A percentile compares a stretch with the other conserved stretches of the same genome.
Conservation (phyloP, 2,329 filamentous ascomycete genomes). For the Cercospora brassicicola region DNA sequence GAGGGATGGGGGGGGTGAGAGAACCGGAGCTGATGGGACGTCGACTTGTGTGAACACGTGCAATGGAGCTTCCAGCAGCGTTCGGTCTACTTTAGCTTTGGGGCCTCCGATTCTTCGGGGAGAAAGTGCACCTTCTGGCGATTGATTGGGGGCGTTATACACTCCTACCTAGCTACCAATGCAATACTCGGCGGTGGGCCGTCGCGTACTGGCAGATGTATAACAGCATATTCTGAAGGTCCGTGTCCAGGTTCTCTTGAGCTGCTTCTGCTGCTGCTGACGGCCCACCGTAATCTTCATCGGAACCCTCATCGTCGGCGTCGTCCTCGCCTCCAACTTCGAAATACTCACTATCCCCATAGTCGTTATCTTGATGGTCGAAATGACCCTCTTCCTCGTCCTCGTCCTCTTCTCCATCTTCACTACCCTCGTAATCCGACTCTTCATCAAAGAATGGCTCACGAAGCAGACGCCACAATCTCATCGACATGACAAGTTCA, state of each 20-base stretch:
- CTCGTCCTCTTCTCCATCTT: neutral
- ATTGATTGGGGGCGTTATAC: neutral
- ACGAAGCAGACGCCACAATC: neutral
- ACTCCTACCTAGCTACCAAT: neutral
- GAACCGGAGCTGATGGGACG: neutral
- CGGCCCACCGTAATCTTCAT: neutral
- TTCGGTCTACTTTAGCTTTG: neutral
- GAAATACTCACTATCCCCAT: neutral
- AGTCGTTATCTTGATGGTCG: no score
- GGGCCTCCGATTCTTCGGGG: neutral
- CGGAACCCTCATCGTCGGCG: neutral
- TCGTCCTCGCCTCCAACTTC: neutral
- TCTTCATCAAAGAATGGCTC: neutral
- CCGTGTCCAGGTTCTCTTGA: neutral
- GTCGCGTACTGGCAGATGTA: neutral
- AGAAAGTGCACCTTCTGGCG: neutral
- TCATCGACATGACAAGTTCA: neutral
- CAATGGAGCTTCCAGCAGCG: neutral
- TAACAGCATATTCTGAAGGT: neutral
- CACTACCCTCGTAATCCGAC: neutral
- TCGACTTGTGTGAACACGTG: neutral
- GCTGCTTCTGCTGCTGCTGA: neutral
- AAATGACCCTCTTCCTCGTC: no score
- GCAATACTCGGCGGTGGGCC: neutral
- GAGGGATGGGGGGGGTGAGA: neutral